These are phyloP conservation scores for Yamadazyma spencermartinsiae DNA, from an alignment of 1,139 yeast species.

Conservation along the genomic window DNA sequence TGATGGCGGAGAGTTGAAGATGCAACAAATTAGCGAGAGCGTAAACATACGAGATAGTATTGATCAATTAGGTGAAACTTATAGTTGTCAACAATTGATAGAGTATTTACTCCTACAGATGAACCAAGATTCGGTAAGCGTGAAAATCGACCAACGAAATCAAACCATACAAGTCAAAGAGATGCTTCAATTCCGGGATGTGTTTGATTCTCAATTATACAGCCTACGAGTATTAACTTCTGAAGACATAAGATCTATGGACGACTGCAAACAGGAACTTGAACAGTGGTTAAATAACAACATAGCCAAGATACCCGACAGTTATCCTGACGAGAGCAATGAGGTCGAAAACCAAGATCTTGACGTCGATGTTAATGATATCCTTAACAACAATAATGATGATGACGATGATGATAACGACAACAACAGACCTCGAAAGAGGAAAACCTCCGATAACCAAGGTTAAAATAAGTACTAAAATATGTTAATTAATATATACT, in stretches of 20 bases:
- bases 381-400: slow-evolving; percentile 5
- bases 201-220: slow-evolving; percentile 26
- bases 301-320: slow-evolving; percentile 6
- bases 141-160: slow-evolving; percentile 30
- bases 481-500: too few relatives aligned
- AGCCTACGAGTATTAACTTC: slow-evolving; percentile 22
- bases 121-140: slow-evolving; percentile 24
- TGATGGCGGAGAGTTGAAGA: slow-evolving; percentile 20
- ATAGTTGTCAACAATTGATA: slow-evolving; percentile 1
- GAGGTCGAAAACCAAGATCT: slow-evolving; percentile 5
- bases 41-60: slow-evolving; percentile 6
- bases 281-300: slow-evolving; percentile 8
- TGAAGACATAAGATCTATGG: slow-evolving; percentile 12
- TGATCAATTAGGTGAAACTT: slow-evolving; percentile 4
- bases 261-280: slow-evolving; percentile 7
- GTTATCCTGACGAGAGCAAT: slow-evolving; percentile 6
- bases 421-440: slow-evolving; percentile 5
- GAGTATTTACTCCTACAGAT: slow-evolving; percentile 12
- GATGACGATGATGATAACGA: background rate
- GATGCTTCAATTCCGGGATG: slow-evolving; percentile 28
- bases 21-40: slow-evolving; percentile 5
- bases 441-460: slow-evolving; percentile 9
- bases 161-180: slow-evolving; percentile 20
- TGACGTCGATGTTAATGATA: background rate
- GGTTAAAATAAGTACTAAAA: too few relatives aligned